These are phyloP conservation scores for Kurtzmaniella quercitrusa DNA, from an alignment of 1,139 yeast species.

Conservation along the genomic window DNA sequence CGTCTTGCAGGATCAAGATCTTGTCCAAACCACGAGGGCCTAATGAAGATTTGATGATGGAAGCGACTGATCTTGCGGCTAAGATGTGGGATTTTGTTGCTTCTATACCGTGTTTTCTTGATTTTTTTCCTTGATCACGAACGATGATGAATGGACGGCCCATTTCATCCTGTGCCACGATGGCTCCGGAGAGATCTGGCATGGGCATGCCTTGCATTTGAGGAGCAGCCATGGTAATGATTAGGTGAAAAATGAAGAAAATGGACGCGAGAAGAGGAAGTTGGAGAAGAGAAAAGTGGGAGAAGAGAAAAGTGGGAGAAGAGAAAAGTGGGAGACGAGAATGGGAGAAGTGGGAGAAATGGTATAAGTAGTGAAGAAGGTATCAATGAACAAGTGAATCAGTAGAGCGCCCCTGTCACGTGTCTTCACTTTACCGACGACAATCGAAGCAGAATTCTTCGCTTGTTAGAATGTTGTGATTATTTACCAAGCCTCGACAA, in stretches of 20 bases:
- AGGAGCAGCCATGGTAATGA: slow-evolving; percentile 25
- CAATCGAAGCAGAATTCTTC: too few relatives aligned
- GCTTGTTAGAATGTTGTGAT: too few relatives aligned
- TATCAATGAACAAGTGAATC: too few relatives aligned
- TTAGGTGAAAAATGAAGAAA: background rate
- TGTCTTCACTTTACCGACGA: too few relatives aligned
- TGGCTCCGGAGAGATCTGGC: slow-evolving; percentile 97
- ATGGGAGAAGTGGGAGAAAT: background rate
- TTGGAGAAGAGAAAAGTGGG: background rate
- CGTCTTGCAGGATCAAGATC: slow-evolving; percentile 87
- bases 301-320: background rate
- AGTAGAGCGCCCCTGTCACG: too few relatives aligned
- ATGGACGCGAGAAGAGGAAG: background rate
- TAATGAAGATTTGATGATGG: slow-evolving; percentile 84
- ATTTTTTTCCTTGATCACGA: slow-evolving; percentile 92
- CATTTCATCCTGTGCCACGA: slow-evolving; percentile 98
- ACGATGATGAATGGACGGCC: slow-evolving; percentile 98
- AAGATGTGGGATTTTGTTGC: slow-evolving; percentile 93
- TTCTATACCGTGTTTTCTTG: slow-evolving; percentile 88
- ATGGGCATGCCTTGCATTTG: slow-evolving; percentile 44
- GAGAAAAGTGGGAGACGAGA: background rate
- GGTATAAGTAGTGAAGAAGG: too few relatives aligned
- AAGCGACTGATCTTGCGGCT: slow-evolving; percentile 94
- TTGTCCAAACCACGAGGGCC: slow-evolving; percentile 99
- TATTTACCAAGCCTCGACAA: too few relatives aligned